Conservation (phyloP, 495 filamentous ascomycete species). For the Thozetella sp. region DNA sequence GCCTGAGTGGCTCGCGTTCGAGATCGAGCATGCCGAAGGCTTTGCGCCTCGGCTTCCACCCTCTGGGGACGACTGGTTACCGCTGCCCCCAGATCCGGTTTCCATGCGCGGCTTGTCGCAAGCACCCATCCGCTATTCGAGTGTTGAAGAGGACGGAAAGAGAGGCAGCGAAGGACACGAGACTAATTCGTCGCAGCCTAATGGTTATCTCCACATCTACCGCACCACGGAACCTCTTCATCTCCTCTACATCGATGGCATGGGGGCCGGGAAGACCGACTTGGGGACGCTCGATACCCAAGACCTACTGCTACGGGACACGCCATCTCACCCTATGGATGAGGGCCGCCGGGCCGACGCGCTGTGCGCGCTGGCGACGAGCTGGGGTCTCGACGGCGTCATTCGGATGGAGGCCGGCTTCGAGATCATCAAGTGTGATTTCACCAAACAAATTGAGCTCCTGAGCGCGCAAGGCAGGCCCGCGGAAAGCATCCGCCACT, state of each 20-base stretch:
- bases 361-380: conserved; percentile 49
- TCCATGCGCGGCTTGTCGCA: background rate
- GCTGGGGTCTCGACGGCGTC: conserved; percentile 61
- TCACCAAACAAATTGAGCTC: conserved; percentile 32
- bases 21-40: conserved; percentile 65
- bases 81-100: background rate
- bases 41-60: conserved; percentile 41
- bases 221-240: conserved; percentile 45
- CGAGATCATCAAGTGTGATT: conserved; percentile 70
- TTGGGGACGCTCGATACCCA: conserved; percentile 66
- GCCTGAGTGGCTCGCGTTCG: conserved; percentile 71
- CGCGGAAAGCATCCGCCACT: background rate
- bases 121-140: background rate
- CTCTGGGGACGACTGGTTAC: background rate
- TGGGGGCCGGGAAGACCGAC: conserved; percentile 56
- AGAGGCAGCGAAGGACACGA: background rate
- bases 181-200: background rate
- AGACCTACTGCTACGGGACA: conserved; percentile 49
- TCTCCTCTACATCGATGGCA: conserved; percentile 65
- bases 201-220: conserved; percentile 59
- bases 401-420: conserved; percentile 72
- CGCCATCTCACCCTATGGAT: background rate
- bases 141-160: background rate
- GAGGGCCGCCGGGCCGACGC: conserved; percentile 48
- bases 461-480: conserved; percentile 8